Evolutionary conservation across 805 yeast species (phyloP), one percentile per base, ranked within the genome.

Genomic region (Ogataea nakhonphanomensis): DNA sequence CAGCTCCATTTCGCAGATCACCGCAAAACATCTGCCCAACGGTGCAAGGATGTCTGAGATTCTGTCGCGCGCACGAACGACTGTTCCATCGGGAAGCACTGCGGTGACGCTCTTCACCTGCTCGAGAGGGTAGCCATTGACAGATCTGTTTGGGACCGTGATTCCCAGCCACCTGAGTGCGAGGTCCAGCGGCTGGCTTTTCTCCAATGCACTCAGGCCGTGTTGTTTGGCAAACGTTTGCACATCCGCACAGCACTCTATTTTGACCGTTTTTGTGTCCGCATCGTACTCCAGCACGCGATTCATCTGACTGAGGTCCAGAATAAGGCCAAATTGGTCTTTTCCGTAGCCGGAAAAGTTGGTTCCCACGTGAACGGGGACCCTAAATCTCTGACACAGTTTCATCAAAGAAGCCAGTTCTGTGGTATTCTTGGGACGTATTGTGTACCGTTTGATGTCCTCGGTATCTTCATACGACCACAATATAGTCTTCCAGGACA

Each of bases 81-180:
- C 35, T 7, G 48, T 41, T 7, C 65, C 65, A 43, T 57, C 62
- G 10, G 64, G 58, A 21, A 60, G 44, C 7, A 59, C 61, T 24
- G 46, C 51, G 8, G 51, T 55, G 14, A 52, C 29, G 20, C 36
- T 44, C 20, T 29, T 29, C 3, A 59, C 41, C 4, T 31, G 26
- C 2, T 24, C 10, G 3, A 37, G 35, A 13, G 48, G 43, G 35
- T 49, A 41, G 8, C 25, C 53, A 33, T 30, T 35, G 27, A 37
- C 29, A 30, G 14, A 17, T 14, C 24, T 27, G 26, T 5, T 41
- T 7, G 14, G 15, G 2, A 20, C 25, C 1, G 42, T 27, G 6
- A 54, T 26, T 4, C 62, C 62, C 9, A 57, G 31, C 10, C 41
- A 31, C 5, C 41, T 30, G 4, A 56, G 44, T 3, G 57, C 42